Conservation (phyloP, 371 early-diverging fungal species). For the Mortierella sp. region DNA sequence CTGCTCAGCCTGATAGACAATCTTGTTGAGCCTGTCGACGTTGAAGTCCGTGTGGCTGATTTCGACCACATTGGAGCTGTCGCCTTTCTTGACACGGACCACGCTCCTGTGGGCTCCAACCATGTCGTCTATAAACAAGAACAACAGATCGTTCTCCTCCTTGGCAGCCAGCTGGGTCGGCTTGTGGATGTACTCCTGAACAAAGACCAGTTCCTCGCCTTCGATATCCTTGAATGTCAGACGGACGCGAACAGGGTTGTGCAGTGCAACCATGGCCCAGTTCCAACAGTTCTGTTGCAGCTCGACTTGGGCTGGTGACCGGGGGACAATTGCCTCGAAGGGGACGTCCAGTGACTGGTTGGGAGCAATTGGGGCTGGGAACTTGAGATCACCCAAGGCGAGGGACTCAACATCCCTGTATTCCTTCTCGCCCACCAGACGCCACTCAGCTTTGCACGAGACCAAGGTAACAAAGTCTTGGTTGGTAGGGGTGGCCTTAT, state of each 20-base stretch:
- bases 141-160: slow-evolving; percentile 51
- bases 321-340: slow-evolving; percentile 51
- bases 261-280: slow-evolving; percentile 52
- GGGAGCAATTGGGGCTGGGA: slow-evolving; percentile 53
- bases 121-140: slow-evolving; percentile 52
- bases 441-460: slow-evolving; percentile 56
- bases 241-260: slow-evolving; percentile 57
- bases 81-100: slow-evolving; percentile 19
- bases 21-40: slow-evolving; percentile 36
- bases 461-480: slow-evolving; percentile 49
- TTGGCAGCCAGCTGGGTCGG: slow-evolving; percentile 23
- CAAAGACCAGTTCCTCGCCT: slow-evolving; percentile 43
- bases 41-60: slow-evolving; percentile 21
- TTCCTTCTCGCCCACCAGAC: slow-evolving; percentile 57
- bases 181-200: slow-evolving; percentile 58
- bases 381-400: slow-evolving; percentile 32
- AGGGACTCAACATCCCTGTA: slow-evolving; percentile 41
- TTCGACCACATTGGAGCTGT: slow-evolving; percentile 20
- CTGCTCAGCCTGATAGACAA: slow-evolving; percentile 49
- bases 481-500: slow-evolving; percentile 47
- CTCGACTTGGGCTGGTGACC: slow-evolving; percentile 34
- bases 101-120: slow-evolving; percentile 24
- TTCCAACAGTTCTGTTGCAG: slow-evolving; percentile 44
- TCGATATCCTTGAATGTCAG: slow-evolving; percentile 59
- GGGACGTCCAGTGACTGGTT: slow-evolving; percentile 42